Evolutionary conservation across 768 basidiomycete genomes (phyloP).

Genomic region (Pisolithus marmoratus): DNA sequence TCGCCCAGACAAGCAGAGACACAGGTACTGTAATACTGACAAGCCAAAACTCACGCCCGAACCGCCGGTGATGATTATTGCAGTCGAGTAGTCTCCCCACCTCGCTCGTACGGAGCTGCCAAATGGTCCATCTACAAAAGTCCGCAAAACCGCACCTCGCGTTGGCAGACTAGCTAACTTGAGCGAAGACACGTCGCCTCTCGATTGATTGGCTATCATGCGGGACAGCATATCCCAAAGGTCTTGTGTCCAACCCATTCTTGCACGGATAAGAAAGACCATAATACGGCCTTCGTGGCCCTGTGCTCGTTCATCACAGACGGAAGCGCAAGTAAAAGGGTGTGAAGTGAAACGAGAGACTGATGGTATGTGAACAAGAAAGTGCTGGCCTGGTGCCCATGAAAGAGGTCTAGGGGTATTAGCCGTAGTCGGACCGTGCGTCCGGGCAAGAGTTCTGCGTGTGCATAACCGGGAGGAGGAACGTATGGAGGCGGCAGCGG

Average conservation of each 20-base stretch:
- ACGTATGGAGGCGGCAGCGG: constrained; percentile 23
- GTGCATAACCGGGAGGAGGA: constrained; percentile 64
- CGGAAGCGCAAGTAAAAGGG: constrained; percentile 67
- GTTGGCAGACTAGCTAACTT: constrained; percentile 25
- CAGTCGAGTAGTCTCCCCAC: constrained; percentile 56
- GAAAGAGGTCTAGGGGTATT: constrained; percentile 47
- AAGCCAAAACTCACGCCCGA: constrained; percentile 72
- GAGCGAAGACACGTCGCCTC: constrained; percentile 14
- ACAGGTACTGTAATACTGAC: constrained; percentile 59
- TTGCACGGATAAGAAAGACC: constrained; percentile 62
- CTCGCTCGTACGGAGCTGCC: constrained; percentile 55
- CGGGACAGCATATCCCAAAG: constrained; percentile 52
- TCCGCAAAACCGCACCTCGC: constrained; percentile 47
- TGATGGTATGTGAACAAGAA: constrained; percentile 61
- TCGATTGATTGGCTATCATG: constrained; percentile 31
- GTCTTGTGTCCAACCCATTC: constrained; percentile 61
- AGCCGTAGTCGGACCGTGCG: constrained; percentile 65
- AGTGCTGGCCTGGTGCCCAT: constrained; percentile 80
- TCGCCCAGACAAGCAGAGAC: constrained; percentile 50
- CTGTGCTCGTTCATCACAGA: constrained; percentile 44
- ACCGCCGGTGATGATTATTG: constrained; percentile 64
- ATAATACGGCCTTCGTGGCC: constrained; percentile 49
- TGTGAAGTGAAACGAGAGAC: constrained; percentile 59
- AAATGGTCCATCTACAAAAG: constrained; percentile 63
- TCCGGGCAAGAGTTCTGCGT: constrained; percentile 65